Conservation (phyloP, 169 alveolate genomes). For the Eimeria zaria region DNA sequence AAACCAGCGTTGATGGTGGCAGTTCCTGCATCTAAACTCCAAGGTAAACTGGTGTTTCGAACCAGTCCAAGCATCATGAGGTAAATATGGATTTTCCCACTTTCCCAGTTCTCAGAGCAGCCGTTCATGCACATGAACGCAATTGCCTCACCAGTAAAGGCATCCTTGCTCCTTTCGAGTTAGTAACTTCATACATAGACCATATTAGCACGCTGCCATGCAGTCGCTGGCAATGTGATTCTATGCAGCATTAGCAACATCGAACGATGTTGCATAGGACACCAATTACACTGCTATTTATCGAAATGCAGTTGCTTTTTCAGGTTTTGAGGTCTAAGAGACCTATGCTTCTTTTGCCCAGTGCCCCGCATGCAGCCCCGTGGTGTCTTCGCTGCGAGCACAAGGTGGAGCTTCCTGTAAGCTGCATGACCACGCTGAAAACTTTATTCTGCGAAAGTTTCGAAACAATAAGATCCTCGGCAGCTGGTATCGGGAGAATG, state of each 20-base stretch:
- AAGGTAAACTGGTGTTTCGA: not conserved
- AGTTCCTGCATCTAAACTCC: not conserved
- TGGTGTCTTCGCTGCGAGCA: slow-evolving; percentile 33
- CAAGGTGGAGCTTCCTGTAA: slow-evolving; percentile 28
- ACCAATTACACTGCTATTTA: not conserved
- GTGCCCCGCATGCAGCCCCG: slow-evolving; percentile 25
- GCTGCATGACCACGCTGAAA: slow-evolving; percentile 7
- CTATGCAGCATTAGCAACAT: not conserved
- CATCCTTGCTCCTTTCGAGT: not conserved
- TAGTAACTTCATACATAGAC: not conserved
- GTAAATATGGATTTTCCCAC: not conserved
- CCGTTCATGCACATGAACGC: not conserved
- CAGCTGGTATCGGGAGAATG: not conserved
- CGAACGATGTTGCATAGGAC: not conserved
- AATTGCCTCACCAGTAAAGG: not conserved
- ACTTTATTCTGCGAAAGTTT: not conserved
- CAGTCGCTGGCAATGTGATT: not conserved
- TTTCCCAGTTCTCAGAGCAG: not conserved
- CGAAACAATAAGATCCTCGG: not conserved
- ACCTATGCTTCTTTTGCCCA: not conserved
- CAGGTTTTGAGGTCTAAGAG: not conserved
- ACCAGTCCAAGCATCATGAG: not conserved
- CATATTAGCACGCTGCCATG: not conserved
- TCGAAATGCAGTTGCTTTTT: no score
- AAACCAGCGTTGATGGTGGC: not conserved